These are phyloP conservation scores for Scalesia atractyloides DNA, from an alignment of 129 eudicot species.

Conservation along the genomic window DNA sequence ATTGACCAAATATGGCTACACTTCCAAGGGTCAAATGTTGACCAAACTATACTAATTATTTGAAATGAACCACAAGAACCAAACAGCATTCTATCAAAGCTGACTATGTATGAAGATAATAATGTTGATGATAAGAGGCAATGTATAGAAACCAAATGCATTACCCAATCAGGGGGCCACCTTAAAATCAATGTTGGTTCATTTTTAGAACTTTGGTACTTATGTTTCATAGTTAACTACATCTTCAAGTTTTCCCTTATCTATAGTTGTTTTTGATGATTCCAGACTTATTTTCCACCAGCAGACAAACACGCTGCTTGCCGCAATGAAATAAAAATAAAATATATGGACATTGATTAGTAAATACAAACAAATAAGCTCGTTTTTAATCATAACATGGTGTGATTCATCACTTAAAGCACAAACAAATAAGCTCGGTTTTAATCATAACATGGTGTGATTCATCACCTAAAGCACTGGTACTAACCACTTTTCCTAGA, in stretches of 20 bases:
- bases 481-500: constrained; percentile 92
- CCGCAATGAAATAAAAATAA: constrained; percentile 46
- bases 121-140: neutral
- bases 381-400: constrained; percentile 1
- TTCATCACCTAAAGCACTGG: constrained; percentile 92
- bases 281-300: constrained; percentile 97
- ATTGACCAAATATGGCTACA: constrained; percentile 73
- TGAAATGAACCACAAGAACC: neutral
- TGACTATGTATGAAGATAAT: neutral
- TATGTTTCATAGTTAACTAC: constrained; percentile 98
- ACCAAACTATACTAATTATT: constrained; percentile 34
- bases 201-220: constrained; percentile 43
- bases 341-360: constrained; percentile 15
- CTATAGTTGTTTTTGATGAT: constrained; percentile 98
- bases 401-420: too few species aligned
- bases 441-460: too few species aligned
- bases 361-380: constrained; percentile 6
- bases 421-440: too few species aligned
- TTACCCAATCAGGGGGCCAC: constrained; percentile 1
- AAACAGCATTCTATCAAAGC: neutral
- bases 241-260: constrained; percentile 99
- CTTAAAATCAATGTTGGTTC: constrained; percentile 13
- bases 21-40: constrained; percentile 82
- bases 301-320: constrained; percentile 99
- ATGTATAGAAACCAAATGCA: neutral